Base-by-base conservation (phyloP, 163 green algal genomes). In the Volvox carteri region DNA sequence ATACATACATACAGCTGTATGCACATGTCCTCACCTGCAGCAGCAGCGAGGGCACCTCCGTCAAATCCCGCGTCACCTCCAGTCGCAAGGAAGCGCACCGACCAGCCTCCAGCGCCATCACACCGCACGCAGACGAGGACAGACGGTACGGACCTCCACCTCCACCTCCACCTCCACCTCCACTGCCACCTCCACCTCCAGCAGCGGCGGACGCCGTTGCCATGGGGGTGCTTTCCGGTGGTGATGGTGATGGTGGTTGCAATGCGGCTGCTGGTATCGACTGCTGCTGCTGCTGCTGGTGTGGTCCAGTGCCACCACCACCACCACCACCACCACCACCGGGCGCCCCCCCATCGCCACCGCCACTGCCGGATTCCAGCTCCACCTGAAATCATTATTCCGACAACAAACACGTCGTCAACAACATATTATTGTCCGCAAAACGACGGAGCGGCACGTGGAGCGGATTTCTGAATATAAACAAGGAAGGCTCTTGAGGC, bases 11-110 rank as follows among this genome's bases (percentile, higher is more conserved):
- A n/a, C n/a, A n/a, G n/a, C n/a, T n/a, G n/a, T n/a, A n/a, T n/a
- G n/a, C n/a, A n/a, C n/a, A n/a, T n/a, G n/a, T n/a, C n/a, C 60
- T 72, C n/a, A 28, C 87, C 78, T 91, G 87, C 54, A 91, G 19
- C n/a, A 91, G 18, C 37, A 91, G 41, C 23, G 78, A 78, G 14
- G 86, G 78, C 33, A 60, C 41, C 33, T 68, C 74, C 0, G 84
- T 67, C 39, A 91, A 54, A 54, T 91, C 78, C n/a, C 78, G 39
- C 19, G 83, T 80, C 8, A 91, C 50, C 70, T 91, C 87, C 46
- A 91, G 72, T 19, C 87, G 52, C 41, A 91, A 78, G 16, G 68
- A 65, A 14, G 79, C 87, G 72, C 87, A 83, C 6, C 78, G 87
- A 2, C 87, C 87, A n/a, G 46, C 50, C 68, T 91, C 76, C 70